A percentile compares a stretch with the other conserved stretches of the same genome.
Evolutionary conservation across 1,139 yeast genomes (phyloP).

Genomic region (Yamadazyma sp.): DNA sequence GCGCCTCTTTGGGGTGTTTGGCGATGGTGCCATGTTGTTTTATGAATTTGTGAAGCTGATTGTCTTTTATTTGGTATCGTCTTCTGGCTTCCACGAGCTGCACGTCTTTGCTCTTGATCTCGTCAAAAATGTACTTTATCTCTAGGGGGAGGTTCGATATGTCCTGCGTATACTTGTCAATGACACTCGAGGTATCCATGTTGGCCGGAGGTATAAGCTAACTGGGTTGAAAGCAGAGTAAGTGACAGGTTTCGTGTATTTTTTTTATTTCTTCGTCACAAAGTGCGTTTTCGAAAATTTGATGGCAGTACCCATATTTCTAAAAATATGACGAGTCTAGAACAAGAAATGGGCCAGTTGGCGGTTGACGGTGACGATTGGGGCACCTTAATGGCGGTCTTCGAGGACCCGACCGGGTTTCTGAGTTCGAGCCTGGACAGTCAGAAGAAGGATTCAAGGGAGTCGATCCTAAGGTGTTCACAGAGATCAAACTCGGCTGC

Average conservation of each 20-base stretch:
- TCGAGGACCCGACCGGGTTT: conserved; percentile 13
- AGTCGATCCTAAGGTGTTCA: neutral
- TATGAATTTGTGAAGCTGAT: conserved; percentile 78
- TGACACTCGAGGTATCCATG: conserved; percentile 52
- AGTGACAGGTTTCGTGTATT: too few relatives aligned
- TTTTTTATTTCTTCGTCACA: neutral
- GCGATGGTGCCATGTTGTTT: conserved; percentile 80
- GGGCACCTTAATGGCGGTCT: conserved; percentile 9
- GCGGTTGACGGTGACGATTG: neutral
- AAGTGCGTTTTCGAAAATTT: neutral
- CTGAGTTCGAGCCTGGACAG: neutral
- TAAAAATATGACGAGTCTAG: conserved; percentile 5
- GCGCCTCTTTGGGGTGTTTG: conserved; percentile 81
- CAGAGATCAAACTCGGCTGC: conserved; percentile 8
- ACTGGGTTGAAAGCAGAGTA: too few relatives aligned
- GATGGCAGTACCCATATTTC: conserved; percentile 5
- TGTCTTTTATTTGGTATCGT: conserved; percentile 70
- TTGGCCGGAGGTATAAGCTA: neutral
- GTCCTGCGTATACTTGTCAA: conserved; percentile 50
- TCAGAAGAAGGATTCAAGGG: neutral
- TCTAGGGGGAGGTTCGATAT: conserved; percentile 89
- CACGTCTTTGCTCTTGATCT: conserved; percentile 69
- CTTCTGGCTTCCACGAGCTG: conserved; percentile 66
- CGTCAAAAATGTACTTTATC: conserved; percentile 76
- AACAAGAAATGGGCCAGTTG: neutral